phyloP scores from a whole-genome alignment of 192 early-diverging fungal species.

The Coemansia sp. region DNA sequence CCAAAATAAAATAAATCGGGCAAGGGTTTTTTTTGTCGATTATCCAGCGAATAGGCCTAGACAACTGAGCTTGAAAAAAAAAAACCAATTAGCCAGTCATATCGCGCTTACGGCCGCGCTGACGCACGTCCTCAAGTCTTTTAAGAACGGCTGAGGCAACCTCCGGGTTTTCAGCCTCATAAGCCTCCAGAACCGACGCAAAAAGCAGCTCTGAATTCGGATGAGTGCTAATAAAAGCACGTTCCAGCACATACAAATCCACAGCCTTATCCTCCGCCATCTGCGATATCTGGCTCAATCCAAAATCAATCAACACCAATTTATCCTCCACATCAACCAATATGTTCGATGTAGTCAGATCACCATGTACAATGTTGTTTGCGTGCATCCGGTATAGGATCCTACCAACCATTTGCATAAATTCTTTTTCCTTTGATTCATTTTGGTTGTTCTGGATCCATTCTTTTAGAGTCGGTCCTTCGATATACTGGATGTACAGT shows the following conservation, averaged over 20 bases:
- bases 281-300: constrained; percentile 80
- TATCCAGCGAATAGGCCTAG: no score
- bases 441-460: constrained; percentile 50
- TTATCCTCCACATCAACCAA: constrained; percentile 60
- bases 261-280: constrained; percentile 96
- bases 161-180: constrained; percentile 64
- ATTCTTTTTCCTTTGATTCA: constrained; percentile 19
- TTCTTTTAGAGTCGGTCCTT: constrained; percentile 76
- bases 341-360: constrained; percentile 96
- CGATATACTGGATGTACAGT: constrained; percentile 91
- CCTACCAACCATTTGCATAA: constrained; percentile 61
- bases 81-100: constrained; percentile 63
- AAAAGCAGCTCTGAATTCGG: constrained; percentile 81
- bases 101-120: constrained; percentile 79
- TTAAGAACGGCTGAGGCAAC: constrained; percentile 57
- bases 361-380: constrained; percentile 89
- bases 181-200: constrained; percentile 68
- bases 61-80: background rate
- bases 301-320: constrained; percentile 91
- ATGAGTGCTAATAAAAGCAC: constrained; percentile 91
- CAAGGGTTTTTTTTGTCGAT: background rate
- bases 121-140: constrained; percentile 75
- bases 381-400: constrained; percentile 80
- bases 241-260: constrained; percentile 97
- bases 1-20: background rate